Evolutionary conservation across 129 eudicot genomes (phyloP), one percentile per base, ranked within the genome.

Genomic region (Pulicaria dysenterica): DNA sequence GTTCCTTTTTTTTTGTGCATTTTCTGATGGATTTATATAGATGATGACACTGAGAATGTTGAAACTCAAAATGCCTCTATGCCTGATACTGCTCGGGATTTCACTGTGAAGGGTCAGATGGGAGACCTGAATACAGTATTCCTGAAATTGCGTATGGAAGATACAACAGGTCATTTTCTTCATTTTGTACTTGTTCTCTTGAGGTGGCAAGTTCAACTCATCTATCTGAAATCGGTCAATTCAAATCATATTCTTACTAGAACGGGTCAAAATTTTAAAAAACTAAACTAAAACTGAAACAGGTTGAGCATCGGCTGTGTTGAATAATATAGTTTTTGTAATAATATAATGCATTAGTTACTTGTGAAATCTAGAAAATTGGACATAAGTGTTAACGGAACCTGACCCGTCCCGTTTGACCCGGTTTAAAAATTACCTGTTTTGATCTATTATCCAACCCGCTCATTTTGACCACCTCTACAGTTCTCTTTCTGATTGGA

Each of bases 111-210:
- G 76, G 97, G 96, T 54, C 85, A 91, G 69, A 79, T 85, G 79
- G 83, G 83, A 75, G 96, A 91, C 75, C 91, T 78, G 2, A 86
- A 91, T 31, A 88, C 93, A 7, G 83, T 91, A 80, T 88, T 88
- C 70, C 65, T 91, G 13, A 88, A 91, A 80, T 79, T 91, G 24
- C 81, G 86, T n/a, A 91, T 91, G 73, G 80, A 84, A 46, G 96
- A 88, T 75, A 77, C 85, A 63, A 62, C 93, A 77, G 96, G 97
- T 91, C 68, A n/a, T 56, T 14, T 63, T 58, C 31, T 57, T 57
- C 50, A 39, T 55, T 45, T 42, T 19, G 16, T 10, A 19, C 34
- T 44, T 24, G 7, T 42, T 24, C 31, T 24, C 31, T 24, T 24
- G 31, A 58, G 4, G 70, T 42, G 39, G 24, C 40, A 19, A 24